These are phyloP conservation scores for Dendrobium catenatum DNA, from an alignment of 106 monocot species.

Conservation along the genomic window DNA sequence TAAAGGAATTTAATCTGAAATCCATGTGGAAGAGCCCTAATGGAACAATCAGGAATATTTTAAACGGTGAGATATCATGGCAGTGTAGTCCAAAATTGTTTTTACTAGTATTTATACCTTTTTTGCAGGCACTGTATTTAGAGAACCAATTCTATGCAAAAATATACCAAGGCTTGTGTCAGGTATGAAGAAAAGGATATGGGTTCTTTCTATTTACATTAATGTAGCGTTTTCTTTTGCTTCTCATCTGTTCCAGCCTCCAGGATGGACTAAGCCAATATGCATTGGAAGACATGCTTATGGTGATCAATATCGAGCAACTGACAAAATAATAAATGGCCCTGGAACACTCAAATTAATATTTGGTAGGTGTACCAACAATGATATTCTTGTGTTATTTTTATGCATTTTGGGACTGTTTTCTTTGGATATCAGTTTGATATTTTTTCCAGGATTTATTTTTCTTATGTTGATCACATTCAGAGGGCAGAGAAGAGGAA, in stretches of 20 bases:
- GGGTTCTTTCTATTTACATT: neutral
- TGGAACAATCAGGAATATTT: conserved; percentile 94
- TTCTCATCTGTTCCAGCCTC: conserved; percentile 7
- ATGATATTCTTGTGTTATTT: neutral
- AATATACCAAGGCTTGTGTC: conserved; percentile 77
- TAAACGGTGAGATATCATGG: conserved; percentile 50
- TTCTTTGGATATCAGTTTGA: conserved; percentile 8
- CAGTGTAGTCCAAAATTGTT: neutral
- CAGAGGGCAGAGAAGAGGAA: conserved; percentile 79
- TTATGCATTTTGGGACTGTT: neutral
- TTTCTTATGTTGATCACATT: conserved; percentile 9
- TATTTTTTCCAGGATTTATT: neutral
- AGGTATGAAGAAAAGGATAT: conserved; percentile 32
- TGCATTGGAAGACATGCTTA: conserved; percentile 98
- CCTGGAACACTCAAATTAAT: conserved; percentile 87
- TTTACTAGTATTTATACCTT: conserved; percentile 3
- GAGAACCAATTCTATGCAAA: conserved; percentile 93
- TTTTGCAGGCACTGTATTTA: conserved; percentile 79
- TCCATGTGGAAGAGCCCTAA: conserved; percentile 97
- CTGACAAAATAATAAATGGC: conserved; percentile 72
- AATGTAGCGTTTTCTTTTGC: neutral
- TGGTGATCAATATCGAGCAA: conserved; percentile 94
- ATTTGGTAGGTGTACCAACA: conserved; percentile 44
- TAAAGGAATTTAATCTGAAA: conserved; percentile 88
- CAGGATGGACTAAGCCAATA: conserved; percentile 93